Evolutionary conservation across 345 rosid genomes (phyloP), one percentile per base, ranked within the genome.

Genomic region (Eucalyptus tenuipes): DNA sequence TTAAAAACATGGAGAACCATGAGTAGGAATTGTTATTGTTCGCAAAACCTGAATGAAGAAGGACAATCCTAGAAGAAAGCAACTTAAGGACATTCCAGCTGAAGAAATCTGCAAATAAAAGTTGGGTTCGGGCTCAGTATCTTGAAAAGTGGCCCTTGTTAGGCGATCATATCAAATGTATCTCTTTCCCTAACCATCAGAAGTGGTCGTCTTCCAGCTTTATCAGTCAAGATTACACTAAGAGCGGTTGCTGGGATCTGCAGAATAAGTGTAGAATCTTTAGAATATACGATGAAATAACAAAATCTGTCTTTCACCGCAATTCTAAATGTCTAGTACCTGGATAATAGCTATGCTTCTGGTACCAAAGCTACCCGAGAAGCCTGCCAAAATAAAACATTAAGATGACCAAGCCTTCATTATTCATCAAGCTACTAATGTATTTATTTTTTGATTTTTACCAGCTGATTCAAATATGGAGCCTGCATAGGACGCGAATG

Each of bases 401-500:
- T 42, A 27, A 47, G 45, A 53, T 64, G 8, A 31, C 79, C 49
- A 66, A 29, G 64, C 27, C 55, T 85, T 33, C 42, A 20, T 85
- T 10, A 14, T n/a, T 50, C 27, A 50, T 29, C 57, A 47, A 55
- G 0, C 44, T 49, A 48, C 57, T 31, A 31, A 4, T 37, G 22
- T 17, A 59, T 61, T 33, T 42, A 24, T 12, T 3, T 4, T 29
- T 37, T 17, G 1, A 44, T 40, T 11, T 40, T 44, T 88, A 94
- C 96, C 94, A 59, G 94, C 91, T 86, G 89, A 81, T 75, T 91
- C 94, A 90, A 95, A 93, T 42, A 94, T 91, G 47, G 93, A 88
- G 88, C 93, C 91, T 44, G 95, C 88, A 71, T 94, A 95, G 88
- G 59, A 94, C 25, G 92, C 85, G 81, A 95, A 45, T 31, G 90